Base-by-base conservation (phyloP, 2,329 filamentous ascomycete genomes). In the Sporothrix humicola region DNA sequence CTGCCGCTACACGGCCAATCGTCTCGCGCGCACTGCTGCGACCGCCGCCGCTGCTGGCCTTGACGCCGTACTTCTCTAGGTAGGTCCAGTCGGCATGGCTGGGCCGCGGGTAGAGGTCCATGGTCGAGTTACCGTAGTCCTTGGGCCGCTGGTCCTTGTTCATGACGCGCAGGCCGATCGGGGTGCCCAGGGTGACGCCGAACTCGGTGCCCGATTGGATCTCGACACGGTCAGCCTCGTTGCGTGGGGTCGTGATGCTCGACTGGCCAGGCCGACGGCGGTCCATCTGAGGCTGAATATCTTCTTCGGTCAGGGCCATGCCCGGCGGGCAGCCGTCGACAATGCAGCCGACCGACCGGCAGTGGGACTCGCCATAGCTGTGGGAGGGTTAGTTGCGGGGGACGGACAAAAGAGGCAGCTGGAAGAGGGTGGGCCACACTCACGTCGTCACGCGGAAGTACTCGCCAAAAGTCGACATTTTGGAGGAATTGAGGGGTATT, bases 31-130 rank as follows among this genome's bases (percentile, higher is more conserved):
- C 96, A 81, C 92, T 95, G 81, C 92, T 95, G 76, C 96, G 89
- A 72, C 96, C 95, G 78, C 96, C 95, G 74, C 96, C 95, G 75
- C 91, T 94, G 81, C 90, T 93, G 52, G 96, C 94, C 86, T 97
- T 97, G 78, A 97, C 91, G 73, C 95, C 95, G 82, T 99, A 99
- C 85, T 98, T 98, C 82, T 97, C 93, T 75, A 97, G 87, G 84
- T 98, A 98, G 75, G 96, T 98, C 89, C 92, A 98, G 84, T 98
- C 95, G 74, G 96, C 95, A 83, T 98, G 96, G 81, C 91, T 94
- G 50, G 95, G 96, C 70, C 96, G 89, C 4, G 96, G 96, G 87
- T 92, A 98, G 76, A 90, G 84, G 83, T 98, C 93, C 89, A 98
- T 98, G 44, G 95, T 97, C 81, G 90, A 89, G 83, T 90, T 89